Evolutionary conservation across 306 rosid species (phyloP), one percentile per base, ranked within the genome.

Genomic region (Cucumis melo): DNA sequence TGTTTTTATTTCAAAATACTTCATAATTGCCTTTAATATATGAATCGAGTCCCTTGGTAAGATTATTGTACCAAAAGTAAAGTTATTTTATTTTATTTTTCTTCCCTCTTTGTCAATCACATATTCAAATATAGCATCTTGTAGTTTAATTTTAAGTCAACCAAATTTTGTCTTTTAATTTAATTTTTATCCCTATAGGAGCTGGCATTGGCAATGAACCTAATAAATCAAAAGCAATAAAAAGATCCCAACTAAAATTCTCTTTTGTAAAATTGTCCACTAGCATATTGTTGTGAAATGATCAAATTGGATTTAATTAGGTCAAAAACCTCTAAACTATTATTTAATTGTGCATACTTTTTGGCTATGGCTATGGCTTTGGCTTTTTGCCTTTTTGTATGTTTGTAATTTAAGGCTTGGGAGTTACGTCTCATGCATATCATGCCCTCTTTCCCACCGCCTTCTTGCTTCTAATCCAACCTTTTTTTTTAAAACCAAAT

Each of bases 401-500:
- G 9, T 23, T 72, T 24, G 44, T 71, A 24, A 16, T 71, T 71
- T 21, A 44, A 50, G 10, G 27, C 76, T 72, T 72, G 59, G 42
- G 59, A 50, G 44, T 48, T 27, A 50, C 59, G 76, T 50, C 76
- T 72, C 76, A 72, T 46, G 42, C 60, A 72, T 64, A 64, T 46
- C 57, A 72, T 50, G 76, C 7, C 76, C 76, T n/a, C 14, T 19
- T 72, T 50, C 56, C 16, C 76, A 72, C 76, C 44, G 60, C 60
- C 15, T 44, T 48, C 60, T 72, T 72, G 60, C 60, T 72, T 72
- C 5, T 19, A 34, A 51, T 16, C 38, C 77, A 51, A 73, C 29
- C 11, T n/a, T n/a, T 29, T 41, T 41, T 41, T 41, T 41, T 38
- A 5, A 46, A 15, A 24, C 36, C 10, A 46, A 51, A 54, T 73